Evolutionary conservation across 305 asterid genomes (phyloP).

Genomic region (Fraxinus velutina): DNA sequence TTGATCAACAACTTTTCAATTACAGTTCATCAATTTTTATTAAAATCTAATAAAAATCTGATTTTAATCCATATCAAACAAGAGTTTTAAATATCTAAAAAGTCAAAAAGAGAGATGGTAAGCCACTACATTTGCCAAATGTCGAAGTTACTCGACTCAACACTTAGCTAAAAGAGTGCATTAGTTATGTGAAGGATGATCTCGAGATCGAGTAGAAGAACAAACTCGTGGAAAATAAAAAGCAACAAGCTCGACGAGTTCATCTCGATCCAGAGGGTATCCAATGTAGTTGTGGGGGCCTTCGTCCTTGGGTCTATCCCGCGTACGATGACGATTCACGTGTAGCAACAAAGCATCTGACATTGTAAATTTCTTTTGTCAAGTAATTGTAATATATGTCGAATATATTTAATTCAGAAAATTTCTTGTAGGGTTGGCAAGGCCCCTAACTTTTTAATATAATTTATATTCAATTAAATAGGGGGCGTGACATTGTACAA

Average conservation of each 20-base stretch:
- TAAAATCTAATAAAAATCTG: too few species aligned
- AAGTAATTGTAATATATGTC: background rate
- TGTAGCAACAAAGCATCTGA: background rate
- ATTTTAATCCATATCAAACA: too few species aligned
- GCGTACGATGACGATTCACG: background rate
- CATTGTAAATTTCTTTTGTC: background rate
- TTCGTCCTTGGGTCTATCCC: background rate
- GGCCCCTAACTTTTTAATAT: too few species aligned
- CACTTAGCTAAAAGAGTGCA: background rate
- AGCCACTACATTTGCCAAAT: background rate
- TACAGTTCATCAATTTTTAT: too few species aligned
- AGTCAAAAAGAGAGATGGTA: too few species aligned
- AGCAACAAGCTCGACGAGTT: background rate
- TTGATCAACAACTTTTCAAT: too few species aligned
- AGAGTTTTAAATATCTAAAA: background rate
- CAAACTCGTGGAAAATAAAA: background rate
- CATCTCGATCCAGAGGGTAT: background rate
- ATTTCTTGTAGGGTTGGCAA: too few species aligned
- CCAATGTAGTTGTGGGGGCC: background rate
- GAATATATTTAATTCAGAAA: too few species aligned
- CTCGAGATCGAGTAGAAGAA: background rate
- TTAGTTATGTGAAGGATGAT: background rate
- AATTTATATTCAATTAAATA: too few species aligned
- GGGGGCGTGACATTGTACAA: too few species aligned
- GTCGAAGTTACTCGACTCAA: background rate